These are phyloP conservation scores for Collybia sp. DNA, from an alignment of 768 basidiomycete genomes.

Conservation along the genomic window DNA sequence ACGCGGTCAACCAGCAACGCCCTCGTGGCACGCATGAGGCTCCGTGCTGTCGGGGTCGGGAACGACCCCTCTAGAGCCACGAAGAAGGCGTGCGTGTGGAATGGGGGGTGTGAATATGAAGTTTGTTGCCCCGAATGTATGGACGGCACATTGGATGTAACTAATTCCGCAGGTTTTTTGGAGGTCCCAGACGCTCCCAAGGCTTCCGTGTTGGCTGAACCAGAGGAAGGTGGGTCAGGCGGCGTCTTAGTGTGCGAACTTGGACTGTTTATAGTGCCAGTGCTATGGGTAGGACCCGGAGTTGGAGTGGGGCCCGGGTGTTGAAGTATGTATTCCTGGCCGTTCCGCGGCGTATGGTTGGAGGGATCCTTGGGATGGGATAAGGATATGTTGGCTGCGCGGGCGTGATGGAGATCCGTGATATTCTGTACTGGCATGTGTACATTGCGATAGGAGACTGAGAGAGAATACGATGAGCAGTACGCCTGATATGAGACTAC, in stretches of 20 bases:
- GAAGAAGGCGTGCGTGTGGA: constrained; percentile 81
- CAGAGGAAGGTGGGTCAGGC: constrained; percentile 2
- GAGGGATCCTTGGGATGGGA: constrained; percentile 9
- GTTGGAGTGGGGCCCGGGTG: constrained; percentile 3
- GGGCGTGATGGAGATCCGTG: constrained; percentile 6
- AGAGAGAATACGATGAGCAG: not conserved
- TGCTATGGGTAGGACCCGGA: constrained; percentile 2
- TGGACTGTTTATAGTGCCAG: no score
- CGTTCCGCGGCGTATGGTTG: not conserved
- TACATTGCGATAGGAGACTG: constrained; percentile 2
- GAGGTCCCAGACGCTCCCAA: constrained; percentile 1
- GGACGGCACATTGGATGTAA: constrained; percentile 14
- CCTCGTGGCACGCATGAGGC: constrained; percentile 80
- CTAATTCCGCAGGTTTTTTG: not conserved
- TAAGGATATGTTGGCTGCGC: constrained; percentile 7
- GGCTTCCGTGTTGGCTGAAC: constrained; percentile 4
- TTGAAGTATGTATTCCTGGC: constrained; percentile 5
- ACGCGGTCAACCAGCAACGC: constrained; percentile 76
- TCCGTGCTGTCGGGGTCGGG: constrained; percentile 66
- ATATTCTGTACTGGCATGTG: constrained; percentile 9
- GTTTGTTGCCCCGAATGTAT: constrained; percentile 3
- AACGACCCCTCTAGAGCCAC: constrained; percentile 67
- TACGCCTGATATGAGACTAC: constrained; percentile 6
- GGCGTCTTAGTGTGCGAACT: no score
- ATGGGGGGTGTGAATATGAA: constrained; percentile 65